These are phyloP conservation scores for Astathelohania contejeani DNA, from an alignment of 371 early-diverging fungal species.

Conservation along the genomic window DNA sequence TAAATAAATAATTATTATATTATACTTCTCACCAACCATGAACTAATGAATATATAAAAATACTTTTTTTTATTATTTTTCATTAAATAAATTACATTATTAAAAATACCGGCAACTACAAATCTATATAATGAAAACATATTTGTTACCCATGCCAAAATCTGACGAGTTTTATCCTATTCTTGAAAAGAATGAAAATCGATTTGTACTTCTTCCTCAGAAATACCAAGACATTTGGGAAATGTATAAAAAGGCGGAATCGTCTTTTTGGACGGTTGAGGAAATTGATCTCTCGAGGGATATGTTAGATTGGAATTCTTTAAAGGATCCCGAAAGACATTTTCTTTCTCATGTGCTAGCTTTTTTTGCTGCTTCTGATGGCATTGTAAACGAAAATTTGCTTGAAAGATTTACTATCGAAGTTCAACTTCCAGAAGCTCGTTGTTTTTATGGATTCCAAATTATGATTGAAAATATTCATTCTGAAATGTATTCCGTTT, in stretches of 20 bases:
- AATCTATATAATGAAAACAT: no score
- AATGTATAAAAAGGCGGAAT: constrained; percentile 96
- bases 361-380: constrained; percentile 98
- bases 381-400: constrained; percentile 96
- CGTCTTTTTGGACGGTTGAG: constrained; percentile 96
- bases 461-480: constrained; percentile 99
- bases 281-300: constrained; percentile 93
- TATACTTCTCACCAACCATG: no score
- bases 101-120: no score
- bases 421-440: constrained; percentile 89
- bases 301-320: constrained; percentile 72
- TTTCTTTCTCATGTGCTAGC: constrained; percentile 91
- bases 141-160: no score
- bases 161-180: no score
- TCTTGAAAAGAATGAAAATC: constrained; percentile 34
- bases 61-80: no score
- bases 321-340: constrained; percentile 74
- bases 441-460: constrained; percentile 97
- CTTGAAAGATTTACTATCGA: constrained; percentile 84
- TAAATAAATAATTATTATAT: no score
- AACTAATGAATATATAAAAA: no score
- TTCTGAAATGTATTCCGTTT: constrained; percentile 87
- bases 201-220: constrained; percentile 51
- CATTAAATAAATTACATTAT: no score
- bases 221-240: constrained; percentile 63